These are phyloP conservation scores for Pulveroboletus sp. DNA, from an alignment of 1,284 basidiomycete genomes.

Conservation along the genomic window DNA sequence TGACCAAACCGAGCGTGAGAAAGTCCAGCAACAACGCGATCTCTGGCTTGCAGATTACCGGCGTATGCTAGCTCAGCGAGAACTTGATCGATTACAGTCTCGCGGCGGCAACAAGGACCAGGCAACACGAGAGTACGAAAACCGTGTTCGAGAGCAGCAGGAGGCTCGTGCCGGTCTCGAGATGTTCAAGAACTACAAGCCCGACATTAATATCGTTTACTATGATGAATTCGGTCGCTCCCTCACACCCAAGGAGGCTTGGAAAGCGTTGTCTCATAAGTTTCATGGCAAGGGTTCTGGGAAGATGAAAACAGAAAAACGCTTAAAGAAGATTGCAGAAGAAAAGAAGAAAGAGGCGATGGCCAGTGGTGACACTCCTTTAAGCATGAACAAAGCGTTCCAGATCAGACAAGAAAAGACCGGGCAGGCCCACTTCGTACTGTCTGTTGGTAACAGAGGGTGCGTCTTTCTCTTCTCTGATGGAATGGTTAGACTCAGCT, in stretches of 20 bases:
- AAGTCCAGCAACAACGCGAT: constrained; percentile 82
- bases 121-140: constrained; percentile 92
- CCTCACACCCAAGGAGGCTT: constrained; percentile 93
- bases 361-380: constrained; percentile 89
- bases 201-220: constrained; percentile 95
- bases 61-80: constrained; percentile 72
- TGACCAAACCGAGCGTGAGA: constrained; percentile 80
- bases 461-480: constrained; percentile 41
- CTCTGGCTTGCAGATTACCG: constrained; percentile 89
- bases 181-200: constrained; percentile 91
- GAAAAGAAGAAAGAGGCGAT: constrained; percentile 91
- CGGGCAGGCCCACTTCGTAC: constrained; percentile 91
- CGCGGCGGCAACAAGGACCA: constrained; percentile 90
- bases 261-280: constrained; percentile 93
- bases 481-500: constrained; percentile 9
- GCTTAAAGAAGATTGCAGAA: constrained; percentile 90
- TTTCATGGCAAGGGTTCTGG: constrained; percentile 96
- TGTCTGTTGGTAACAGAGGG: constrained; percentile 93
- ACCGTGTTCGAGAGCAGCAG: constrained; percentile 86
- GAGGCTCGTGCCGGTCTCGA: constrained; percentile 86
- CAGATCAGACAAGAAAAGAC: constrained; percentile 87
- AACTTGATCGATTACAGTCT: constrained; percentile 73
- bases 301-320: constrained; percentile 92
- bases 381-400: constrained; percentile 91
- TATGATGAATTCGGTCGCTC: constrained; percentile 94